Evolutionary conservation across 305 asterid genomes (phyloP).

Genomic region (Fraxinus albicans): DNA sequence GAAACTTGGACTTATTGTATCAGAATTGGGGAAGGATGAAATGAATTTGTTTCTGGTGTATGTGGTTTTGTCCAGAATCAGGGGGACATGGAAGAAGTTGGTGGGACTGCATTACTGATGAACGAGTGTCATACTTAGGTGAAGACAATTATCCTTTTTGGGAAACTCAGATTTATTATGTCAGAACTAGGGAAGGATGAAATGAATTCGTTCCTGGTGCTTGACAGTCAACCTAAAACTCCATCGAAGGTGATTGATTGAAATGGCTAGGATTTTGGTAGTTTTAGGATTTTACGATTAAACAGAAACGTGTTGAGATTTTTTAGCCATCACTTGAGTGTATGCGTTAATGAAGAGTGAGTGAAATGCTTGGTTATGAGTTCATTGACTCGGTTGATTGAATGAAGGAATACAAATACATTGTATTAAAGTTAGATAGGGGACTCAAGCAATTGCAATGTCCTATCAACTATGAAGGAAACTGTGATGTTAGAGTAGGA

Average conservation of each 20-base stretch:
- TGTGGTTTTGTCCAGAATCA: not conserved
- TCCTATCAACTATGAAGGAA: not conserved
- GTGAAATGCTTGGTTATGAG: not conserved
- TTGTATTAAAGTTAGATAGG: not conserved
- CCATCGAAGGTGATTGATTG: not conserved
- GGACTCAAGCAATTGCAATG: not conserved
- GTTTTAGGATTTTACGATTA: not conserved
- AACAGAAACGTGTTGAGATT: not conserved
- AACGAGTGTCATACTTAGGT: not conserved
- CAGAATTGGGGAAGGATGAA: not conserved
- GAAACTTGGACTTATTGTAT: not conserved
- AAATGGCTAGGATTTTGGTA: not conserved
- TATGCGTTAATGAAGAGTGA: not conserved
- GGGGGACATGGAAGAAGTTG: not conserved
- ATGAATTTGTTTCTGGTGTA: not conserved
- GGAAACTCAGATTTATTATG: not conserved
- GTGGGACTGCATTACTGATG: not conserved
- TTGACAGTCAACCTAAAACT: not conserved
- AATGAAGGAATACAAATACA: not conserved
- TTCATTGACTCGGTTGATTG: not conserved
- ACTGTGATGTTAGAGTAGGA: not conserved
- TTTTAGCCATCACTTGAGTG: not conserved
- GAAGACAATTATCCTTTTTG: not conserved
- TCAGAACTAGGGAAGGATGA: not conserved
- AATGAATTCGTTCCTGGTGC: not conserved